Base-by-base conservation (phyloP, 2,329 filamentous ascomycete genomes). In the Alternaria sp. region DNA sequence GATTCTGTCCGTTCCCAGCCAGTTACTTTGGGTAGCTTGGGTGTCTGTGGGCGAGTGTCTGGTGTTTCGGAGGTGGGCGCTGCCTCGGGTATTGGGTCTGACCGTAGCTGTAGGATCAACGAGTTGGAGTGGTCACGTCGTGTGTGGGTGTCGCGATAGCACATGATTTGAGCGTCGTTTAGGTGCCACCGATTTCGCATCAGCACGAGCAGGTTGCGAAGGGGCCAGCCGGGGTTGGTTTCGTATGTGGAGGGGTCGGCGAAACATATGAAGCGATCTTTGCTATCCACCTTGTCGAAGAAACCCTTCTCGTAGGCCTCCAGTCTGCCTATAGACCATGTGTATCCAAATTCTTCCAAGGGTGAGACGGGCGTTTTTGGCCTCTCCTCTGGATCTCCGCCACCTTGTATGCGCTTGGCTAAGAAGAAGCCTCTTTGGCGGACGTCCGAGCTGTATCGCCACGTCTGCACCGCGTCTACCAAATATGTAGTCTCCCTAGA, bases 341-440 rank as follows among this genome's bases (percentile, higher is more conserved):
- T 85, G 72, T 89, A 96, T 0, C 88, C 87, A 17, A 91, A 82
- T 6, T 88, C 86, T 28, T 86, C 82, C 10, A 79, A 61, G 1
- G 84, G 81, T 1, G 84, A 84, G 25, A 86, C 84, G 0, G 86
- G 83, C n/a, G 83, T 84, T n/a, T 84, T 82, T 62, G 79, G 71
- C 25, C 64, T 59, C 5, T 77, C 73, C 3, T 79, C 78, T 7
- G 61, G 54, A n/a, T 73, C 67, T 17, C 58, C 55, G 3, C 69
- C 70, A 12, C 65, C 69, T 2, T 84, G 85, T 25, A 90, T 82
- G 72, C 90, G 92, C 81, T 97, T 97, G 8, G 90, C 94, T n/a
- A 99, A 83, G 79, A 99, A 99, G 82, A 98, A 99, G 10, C 96
- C 96, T 77, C 95, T 90, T 80, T 99, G 93, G 53, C 93, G 88